These are phyloP conservation scores for Aureobasidium sp. DNA, from an alignment of 2,329 filamentous ascomycete genomes.

Conservation along the genomic window DNA sequence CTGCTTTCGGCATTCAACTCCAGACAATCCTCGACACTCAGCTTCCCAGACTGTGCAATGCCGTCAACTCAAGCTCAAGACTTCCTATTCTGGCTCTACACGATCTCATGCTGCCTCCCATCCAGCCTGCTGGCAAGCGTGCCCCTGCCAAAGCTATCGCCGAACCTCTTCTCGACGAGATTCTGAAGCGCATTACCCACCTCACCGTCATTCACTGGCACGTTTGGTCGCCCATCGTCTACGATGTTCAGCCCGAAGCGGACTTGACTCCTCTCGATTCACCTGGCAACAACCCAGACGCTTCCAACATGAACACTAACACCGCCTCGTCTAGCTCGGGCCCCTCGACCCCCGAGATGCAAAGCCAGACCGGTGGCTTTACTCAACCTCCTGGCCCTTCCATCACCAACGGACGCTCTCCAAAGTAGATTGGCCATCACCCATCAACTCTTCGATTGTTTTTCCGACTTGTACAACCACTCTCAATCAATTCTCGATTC, in stretches of 20 bases:
- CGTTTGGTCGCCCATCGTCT: conserved; percentile 74
- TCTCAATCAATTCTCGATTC: background rate
- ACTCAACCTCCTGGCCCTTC: background rate
- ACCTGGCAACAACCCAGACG: background rate
- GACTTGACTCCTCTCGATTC: background rate
- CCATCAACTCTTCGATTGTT: background rate
- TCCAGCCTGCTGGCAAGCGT: conserved; percentile 19
- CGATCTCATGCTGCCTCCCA: conserved; percentile 31
- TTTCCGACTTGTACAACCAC: background rate
- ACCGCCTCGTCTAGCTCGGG: background rate
- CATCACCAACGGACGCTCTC: background rate
- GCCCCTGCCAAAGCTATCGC: background rate
- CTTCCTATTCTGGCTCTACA: conserved; percentile 39
- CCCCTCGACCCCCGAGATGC: background rate
- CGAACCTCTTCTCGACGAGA: conserved; percentile 38
- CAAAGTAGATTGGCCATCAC: background rate
- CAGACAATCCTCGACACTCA: conserved; percentile 27
- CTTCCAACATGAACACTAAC: background rate
- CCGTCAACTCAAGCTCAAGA: conserved; percentile 27
- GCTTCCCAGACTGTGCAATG: conserved; percentile 30
- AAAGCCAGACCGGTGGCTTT: background rate
- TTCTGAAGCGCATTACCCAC: conserved; percentile 73
- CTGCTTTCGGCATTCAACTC: conserved; percentile 24
- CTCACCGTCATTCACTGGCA: conserved; percentile 83
- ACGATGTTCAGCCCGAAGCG: conserved; percentile 33